A percentile compares a stretch with the other conserved stretches of the same genome.
These are phyloP conservation scores for Plasmodium inui DNA, from an alignment of 169 alveolate species.

Conservation along the genomic window DNA sequence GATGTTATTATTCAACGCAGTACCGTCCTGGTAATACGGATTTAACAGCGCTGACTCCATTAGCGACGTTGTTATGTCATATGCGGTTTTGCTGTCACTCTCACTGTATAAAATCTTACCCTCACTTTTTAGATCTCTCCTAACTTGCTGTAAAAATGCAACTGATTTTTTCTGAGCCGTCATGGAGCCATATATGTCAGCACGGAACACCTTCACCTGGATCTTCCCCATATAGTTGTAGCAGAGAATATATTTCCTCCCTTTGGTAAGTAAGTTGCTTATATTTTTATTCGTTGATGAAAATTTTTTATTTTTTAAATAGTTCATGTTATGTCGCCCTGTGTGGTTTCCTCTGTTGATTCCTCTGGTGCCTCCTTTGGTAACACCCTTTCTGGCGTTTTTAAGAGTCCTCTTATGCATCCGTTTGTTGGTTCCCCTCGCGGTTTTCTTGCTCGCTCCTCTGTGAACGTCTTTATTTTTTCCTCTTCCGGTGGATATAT, in stretches of 20 bases:
- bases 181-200: conserved; percentile 42
- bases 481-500: neutral
- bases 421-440: neutral
- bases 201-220: conserved; percentile 60
- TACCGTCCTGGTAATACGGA: neutral
- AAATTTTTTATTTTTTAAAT: conserved; percentile 31
- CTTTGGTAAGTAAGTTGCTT: conserved; percentile 38
- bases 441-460: neutral
- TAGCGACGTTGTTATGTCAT: conserved; percentile 34
- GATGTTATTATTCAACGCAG: neutral
- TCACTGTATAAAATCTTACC: conserved; percentile 63
- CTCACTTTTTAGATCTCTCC: conserved; percentile 33
- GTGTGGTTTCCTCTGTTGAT: neutral
- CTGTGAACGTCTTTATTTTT: neutral
- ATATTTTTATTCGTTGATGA: conserved; percentile 31
- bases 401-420: neutral
- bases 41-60: conserved; percentile 13
- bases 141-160: conserved; percentile 53
- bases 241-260: conserved; percentile 41
- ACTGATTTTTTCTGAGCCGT: conserved; percentile 59
- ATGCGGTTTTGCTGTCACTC: conserved; percentile 31
- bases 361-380: neutral
- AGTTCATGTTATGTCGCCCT: neutral
- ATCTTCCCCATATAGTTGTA: conserved; percentile 52
- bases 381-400: neutral